These are phyloP conservation scores for Lasiodiplodia gonubiensis DNA, from an alignment of 2,329 filamentous ascomycete genomes.

Conservation along the genomic window DNA sequence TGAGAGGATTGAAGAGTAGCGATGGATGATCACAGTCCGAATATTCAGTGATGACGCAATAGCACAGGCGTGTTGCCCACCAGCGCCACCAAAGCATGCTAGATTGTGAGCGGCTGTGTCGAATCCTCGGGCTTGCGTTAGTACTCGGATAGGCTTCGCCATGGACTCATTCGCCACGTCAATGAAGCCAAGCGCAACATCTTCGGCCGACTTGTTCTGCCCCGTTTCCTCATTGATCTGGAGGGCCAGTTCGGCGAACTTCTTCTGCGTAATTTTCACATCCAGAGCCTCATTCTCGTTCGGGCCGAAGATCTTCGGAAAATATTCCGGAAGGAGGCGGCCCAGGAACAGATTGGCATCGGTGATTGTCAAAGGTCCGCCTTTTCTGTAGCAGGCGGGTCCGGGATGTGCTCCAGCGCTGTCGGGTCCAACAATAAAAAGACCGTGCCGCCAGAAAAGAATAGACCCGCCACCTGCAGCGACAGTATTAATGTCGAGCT, in stretches of 20 bases:
- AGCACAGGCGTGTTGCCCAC: slow-evolving; percentile 50
- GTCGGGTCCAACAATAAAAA: slow-evolving; percentile 85
- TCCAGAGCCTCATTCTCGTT: slow-evolving; percentile 48
- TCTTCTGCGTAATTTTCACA: slow-evolving; percentile 46
- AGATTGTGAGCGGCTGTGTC: slow-evolving; percentile 35
- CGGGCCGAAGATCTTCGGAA: slow-evolving; percentile 44
- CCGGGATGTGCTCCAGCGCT: slow-evolving; percentile 45
- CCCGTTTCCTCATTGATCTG: slow-evolving; percentile 38
- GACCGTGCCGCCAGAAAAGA: slow-evolving; percentile 84
- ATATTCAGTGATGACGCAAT: slow-evolving; percentile 53
- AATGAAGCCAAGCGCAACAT: slow-evolving; percentile 36
- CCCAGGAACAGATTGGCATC: slow-evolving; percentile 44
- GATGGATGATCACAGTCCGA: slow-evolving; percentile 51
- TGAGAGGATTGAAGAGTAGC: slow-evolving; percentile 54
- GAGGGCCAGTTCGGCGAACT: slow-evolving; percentile 45
- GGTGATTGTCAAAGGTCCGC: slow-evolving; percentile 43
- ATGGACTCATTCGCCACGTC: slow-evolving; percentile 40
- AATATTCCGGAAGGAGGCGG: slow-evolving; percentile 39
- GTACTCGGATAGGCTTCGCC: slow-evolving; percentile 37
- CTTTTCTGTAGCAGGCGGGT: slow-evolving; percentile 43
- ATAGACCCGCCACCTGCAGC: slow-evolving; percentile 72
- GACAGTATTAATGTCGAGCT: slow-evolving; percentile 42
- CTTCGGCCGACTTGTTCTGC: slow-evolving; percentile 38
- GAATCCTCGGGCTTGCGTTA: slow-evolving; percentile 39
- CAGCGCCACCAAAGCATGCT: slow-evolving; percentile 41